Conservation (phyloP, 2,329 filamentous ascomycete species). For the Monosporascus ibericus region DNA sequence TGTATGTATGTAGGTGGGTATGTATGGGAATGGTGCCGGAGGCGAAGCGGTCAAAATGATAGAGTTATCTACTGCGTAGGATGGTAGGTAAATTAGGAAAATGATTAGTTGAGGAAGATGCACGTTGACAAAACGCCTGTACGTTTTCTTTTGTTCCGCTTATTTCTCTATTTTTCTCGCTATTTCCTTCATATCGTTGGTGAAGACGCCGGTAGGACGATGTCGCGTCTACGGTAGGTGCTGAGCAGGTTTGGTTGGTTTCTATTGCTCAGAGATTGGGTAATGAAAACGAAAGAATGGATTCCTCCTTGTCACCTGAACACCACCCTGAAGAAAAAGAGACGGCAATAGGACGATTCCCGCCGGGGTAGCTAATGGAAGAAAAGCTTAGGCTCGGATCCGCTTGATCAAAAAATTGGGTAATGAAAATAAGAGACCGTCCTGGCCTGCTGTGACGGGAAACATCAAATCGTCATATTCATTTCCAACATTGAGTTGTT, state of each 20-base stretch:
- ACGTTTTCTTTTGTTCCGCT: too few relatives aligned
- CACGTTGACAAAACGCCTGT: too few relatives aligned
- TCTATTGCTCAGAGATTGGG: conserved; percentile 34
- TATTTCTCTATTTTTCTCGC: too few relatives aligned
- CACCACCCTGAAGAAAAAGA: conserved; percentile 8
- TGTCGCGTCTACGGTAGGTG: background rate
- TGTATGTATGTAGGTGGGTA: too few relatives aligned
- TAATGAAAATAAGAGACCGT: background rate
- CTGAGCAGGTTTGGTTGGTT: conserved; percentile 7
- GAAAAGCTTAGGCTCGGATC: background rate
- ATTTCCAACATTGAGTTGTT: too few relatives aligned
- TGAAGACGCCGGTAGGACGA: background rate
- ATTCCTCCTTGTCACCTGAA: conserved; percentile 32
- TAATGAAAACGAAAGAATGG: conserved; percentile 43
- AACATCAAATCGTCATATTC: too few relatives aligned
- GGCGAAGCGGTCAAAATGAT: too few relatives aligned
- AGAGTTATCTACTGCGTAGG: too few relatives aligned
- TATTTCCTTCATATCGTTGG: background rate
- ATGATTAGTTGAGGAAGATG: too few relatives aligned
- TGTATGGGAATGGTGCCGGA: too few relatives aligned
- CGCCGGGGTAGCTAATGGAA: background rate
- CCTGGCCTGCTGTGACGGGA: too few relatives aligned
- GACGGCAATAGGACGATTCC: background rate
- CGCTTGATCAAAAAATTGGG: background rate
- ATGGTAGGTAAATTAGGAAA: too few relatives aligned